phyloP scores from a whole-genome alignment of 768 basidiomycete species.

The Dacryopinax primogenitus region DNA sequence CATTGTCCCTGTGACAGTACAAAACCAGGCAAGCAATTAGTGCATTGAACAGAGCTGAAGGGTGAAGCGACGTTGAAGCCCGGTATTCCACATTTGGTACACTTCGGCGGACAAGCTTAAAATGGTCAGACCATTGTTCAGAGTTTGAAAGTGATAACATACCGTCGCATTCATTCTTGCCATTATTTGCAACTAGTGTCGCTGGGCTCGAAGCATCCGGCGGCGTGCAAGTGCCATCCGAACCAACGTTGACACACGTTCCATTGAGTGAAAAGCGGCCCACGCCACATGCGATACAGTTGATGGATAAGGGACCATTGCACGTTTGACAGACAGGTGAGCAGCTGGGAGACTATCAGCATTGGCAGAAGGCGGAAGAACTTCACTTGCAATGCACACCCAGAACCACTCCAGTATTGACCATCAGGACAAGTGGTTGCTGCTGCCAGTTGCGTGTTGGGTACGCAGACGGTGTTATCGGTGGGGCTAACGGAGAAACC shows the following conservation, averaged over 20 bases:
- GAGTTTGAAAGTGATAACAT: slow-evolving; percentile 24
- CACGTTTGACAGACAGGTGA: slow-evolving; percentile 60
- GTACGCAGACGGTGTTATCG: slow-evolving; percentile 53
- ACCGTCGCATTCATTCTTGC: slow-evolving; percentile 77
- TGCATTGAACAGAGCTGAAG: slow-evolving; percentile 53
- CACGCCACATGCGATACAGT: slow-evolving; percentile 55
- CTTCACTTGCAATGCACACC: slow-evolving; percentile 31
- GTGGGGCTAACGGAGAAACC: slow-evolving; percentile 56
- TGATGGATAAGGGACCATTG: slow-evolving; percentile 48
- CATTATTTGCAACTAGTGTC: slow-evolving; percentile 61
- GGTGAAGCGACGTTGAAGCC: slow-evolving; percentile 59
- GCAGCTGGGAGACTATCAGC: slow-evolving; percentile 28
- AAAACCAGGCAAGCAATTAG: slow-evolving; percentile 63
- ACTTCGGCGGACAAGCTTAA: slow-evolving; percentile 68
- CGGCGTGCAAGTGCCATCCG: slow-evolving; percentile 51
- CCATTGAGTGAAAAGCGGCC: slow-evolving; percentile 55
- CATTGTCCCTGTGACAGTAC: slow-evolving; percentile 61
- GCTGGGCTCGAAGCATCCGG: slow-evolving; percentile 36
- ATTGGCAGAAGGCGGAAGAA: not conserved
- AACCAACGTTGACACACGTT: slow-evolving; percentile 51
- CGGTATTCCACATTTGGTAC: slow-evolving; percentile 62
- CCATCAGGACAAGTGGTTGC: slow-evolving; percentile 53
- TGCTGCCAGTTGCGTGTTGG: slow-evolving; percentile 26
- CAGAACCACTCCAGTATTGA: slow-evolving; percentile 40
- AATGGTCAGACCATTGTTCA: not conserved